Conservation (phyloP, 257 asterid species). For the Cordia subcordata region DNA sequence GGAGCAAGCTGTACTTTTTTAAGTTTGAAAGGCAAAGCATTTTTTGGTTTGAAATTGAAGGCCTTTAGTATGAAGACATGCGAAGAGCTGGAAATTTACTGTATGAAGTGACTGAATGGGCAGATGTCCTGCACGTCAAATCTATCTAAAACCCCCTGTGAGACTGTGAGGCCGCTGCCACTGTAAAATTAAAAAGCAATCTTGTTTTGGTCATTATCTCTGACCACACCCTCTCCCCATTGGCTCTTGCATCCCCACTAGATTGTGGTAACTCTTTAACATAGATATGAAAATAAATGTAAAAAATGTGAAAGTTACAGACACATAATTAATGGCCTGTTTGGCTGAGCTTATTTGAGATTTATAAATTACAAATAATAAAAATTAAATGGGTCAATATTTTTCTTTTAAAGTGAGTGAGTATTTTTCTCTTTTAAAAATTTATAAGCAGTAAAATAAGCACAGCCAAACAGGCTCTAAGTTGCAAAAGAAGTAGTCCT, state of each 20-base stretch:
- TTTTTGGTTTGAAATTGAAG: conserved; percentile 10
- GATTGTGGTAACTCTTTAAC: conserved; percentile 15
- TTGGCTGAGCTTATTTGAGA: too few species aligned
- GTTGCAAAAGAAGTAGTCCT: too few species aligned
- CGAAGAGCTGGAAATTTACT: conserved; percentile 16
- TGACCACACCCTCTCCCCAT: conserved; percentile 35
- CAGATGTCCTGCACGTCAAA: conserved; percentile 47
- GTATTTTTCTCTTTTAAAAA: too few species aligned
- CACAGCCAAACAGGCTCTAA: too few species aligned
- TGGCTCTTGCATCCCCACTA: conserved; percentile 36
- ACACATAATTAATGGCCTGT: too few species aligned
- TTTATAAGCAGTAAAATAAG: too few species aligned
- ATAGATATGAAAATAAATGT: background rate
- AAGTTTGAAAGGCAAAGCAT: background rate
- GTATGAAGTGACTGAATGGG: conserved; percentile 60
- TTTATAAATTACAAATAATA: too few species aligned
- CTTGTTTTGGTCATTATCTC: conserved; percentile 26
- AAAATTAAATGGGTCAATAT: too few species aligned
- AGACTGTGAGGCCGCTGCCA: background rate
- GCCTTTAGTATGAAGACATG: background rate
- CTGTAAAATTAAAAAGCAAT: conserved; percentile 25
- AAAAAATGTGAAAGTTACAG: too few species aligned
- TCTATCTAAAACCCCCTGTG: conserved; percentile 25
- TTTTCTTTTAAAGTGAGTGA: too few species aligned
- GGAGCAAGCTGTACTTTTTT: conserved; percentile 1